Evolutionary conservation across 2,329 filamentous ascomycete species (phyloP).

Genomic region (Byssochlamys sp.): DNA sequence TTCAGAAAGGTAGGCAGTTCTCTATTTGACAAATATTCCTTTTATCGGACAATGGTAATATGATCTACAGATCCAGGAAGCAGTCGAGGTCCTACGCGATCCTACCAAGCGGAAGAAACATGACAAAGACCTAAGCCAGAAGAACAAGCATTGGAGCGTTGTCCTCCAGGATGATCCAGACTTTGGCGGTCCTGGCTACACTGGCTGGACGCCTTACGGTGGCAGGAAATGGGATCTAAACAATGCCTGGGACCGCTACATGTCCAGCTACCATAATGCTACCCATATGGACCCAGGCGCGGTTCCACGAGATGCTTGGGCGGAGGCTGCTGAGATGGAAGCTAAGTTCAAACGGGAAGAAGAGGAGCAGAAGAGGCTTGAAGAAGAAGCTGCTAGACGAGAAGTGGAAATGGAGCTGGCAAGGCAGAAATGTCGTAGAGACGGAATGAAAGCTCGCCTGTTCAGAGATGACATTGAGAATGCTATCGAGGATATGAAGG

Average conservation of each 20-base stretch:
- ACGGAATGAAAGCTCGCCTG: constrained; percentile 8
- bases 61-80: constrained; percentile 20
- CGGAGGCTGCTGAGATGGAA: background rate
- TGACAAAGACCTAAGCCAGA: constrained; percentile 11
- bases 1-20: background rate
- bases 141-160: background rate
- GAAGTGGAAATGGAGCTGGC: background rate
- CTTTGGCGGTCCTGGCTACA: background rate
- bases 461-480: constrained; percentile 8
- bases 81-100: constrained; percentile 26
- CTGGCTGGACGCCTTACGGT: constrained; percentile 8
- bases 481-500: background rate
- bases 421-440: constrained; percentile 1
- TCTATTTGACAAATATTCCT: background rate
- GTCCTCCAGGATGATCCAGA: background rate
- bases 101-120: constrained; percentile 13
- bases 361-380: background rate
- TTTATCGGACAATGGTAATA: background rate
- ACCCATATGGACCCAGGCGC: constrained; percentile 22
- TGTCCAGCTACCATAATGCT: constrained; percentile 20
- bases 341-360: background rate
- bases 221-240: background rate
- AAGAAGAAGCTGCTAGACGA: background rate
- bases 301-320: constrained; percentile 2
- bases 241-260: constrained; percentile 12